Percentiles rank a stretch among this genome's conserved stretches.
Conservation (phyloP, 2,329 filamentous ascomycete genomes). For the Nectriaceae sp. region DNA sequence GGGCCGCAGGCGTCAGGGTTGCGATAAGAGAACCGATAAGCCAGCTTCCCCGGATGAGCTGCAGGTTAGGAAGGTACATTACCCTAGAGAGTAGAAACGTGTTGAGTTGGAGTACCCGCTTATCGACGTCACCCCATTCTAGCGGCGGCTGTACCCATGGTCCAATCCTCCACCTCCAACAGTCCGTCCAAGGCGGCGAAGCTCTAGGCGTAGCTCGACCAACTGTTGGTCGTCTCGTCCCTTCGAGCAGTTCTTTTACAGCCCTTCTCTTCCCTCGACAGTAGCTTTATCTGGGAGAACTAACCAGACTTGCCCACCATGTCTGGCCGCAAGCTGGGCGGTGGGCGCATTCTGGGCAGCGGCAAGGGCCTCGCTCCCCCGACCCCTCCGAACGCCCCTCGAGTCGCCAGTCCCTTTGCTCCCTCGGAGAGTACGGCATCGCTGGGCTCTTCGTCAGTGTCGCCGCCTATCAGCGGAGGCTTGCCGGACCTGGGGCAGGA, state of each 20-base stretch:
- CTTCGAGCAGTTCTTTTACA: slow-evolving; percentile 10
- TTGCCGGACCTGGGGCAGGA: slow-evolving; percentile 75
- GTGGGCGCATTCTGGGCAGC: slow-evolving; percentile 87
- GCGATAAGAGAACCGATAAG: slow-evolving; percentile 17
- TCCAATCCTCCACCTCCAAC: neutral
- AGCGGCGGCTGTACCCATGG: slow-evolving; percentile 3
- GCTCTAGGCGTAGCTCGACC: slow-evolving; percentile 37
- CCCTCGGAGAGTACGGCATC: slow-evolving; percentile 75
- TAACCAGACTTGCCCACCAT: slow-evolving; percentile 49
- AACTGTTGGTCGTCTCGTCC: slow-evolving; percentile 34
- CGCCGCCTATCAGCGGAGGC: slow-evolving; percentile 60
- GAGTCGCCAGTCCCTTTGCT: slow-evolving; percentile 51
- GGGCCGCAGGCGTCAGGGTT: slow-evolving; percentile 2
- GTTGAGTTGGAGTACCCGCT: no score
- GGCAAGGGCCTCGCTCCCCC: slow-evolving; percentile 78
- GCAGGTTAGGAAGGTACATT: no score
- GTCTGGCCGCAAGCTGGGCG: slow-evolving; percentile 85
- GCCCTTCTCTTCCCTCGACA: slow-evolving; percentile 6
- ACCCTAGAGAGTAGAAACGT: no score
- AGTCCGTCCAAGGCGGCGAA: slow-evolving; percentile 22
- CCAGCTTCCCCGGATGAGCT: no score
- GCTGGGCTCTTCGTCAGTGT: slow-evolving; percentile 69
- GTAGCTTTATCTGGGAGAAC: neutral
- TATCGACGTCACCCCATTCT: no score
- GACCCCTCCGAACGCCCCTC: slow-evolving; percentile 42